Evolutionary conservation across 2,329 filamentous ascomycete genomes (phyloP).

Genomic region (Penicillium sp.): DNA sequence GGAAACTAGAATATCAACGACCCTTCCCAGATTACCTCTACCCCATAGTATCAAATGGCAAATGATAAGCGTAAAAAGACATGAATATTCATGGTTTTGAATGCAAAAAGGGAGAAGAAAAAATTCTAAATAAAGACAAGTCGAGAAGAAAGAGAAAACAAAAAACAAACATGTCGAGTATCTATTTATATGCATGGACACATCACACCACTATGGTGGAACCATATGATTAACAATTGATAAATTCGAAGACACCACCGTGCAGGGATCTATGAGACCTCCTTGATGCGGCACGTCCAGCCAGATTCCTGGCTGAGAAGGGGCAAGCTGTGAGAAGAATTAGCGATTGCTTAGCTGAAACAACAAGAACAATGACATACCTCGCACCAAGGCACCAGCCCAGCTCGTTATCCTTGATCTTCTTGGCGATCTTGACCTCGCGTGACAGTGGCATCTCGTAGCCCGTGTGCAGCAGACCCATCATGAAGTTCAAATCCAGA

Average conservation of each 20-base stretch:
- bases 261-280: constrained; percentile 54
- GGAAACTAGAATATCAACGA: not conserved
- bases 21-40: not conserved
- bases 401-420: constrained; percentile 93
- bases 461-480: constrained; percentile 84
- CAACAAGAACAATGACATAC: constrained; percentile 48
- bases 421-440: constrained; percentile 97
- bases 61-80: not conserved
- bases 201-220: constrained; percentile 21
- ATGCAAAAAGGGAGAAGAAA: constrained; percentile 14
- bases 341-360: constrained; percentile 14
- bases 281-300: constrained; percentile 81
- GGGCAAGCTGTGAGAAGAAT: constrained; percentile 60
- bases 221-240: constrained; percentile 21
- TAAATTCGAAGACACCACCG: constrained; percentile 11
- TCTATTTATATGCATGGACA: constrained; percentile 30
- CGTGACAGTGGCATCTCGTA: constrained; percentile 97
- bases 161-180: constrained; percentile 13
- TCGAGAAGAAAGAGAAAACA: constrained; percentile 20
- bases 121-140: constrained; percentile 13
- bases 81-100: constrained; percentile 15
- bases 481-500: constrained; percentile 94
- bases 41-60: not conserved
- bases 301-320: constrained; percentile 75
- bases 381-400: constrained; percentile 97